A percentile compares a stretch with the other conserved stretches of the same genome.
phyloP scores from a whole-genome alignment of 139 green algal species.

The Chlamydomonas sphaeroides region DNA sequence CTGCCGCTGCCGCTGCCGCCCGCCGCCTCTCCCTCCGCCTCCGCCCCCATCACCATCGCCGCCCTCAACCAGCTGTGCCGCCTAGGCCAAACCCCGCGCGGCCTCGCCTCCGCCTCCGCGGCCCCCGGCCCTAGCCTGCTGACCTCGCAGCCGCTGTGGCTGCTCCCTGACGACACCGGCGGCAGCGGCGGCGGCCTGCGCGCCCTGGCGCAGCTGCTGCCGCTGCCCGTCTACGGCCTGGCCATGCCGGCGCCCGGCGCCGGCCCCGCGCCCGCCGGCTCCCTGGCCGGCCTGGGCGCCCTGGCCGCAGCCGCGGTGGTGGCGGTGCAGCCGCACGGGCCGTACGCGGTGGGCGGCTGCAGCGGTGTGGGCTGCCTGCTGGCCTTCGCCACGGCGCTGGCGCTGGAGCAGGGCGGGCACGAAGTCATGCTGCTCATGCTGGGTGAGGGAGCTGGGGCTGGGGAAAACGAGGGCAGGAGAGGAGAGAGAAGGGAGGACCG shows the following conservation, averaged over 20 bases:
- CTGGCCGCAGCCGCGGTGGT: constrained; percentile 48
- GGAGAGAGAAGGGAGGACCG: too few relatives aligned
- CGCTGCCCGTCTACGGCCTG: constrained; percentile 57
- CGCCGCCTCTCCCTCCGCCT: neutral
- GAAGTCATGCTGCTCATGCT: constrained; percentile 65
- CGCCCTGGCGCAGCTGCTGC: constrained; percentile 38
- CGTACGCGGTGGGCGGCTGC: constrained; percentile 68
- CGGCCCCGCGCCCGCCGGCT: neutral
- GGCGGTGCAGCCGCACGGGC: constrained; percentile 64
- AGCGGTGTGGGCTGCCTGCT: constrained; percentile 58
- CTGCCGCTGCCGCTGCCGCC: too few relatives aligned
- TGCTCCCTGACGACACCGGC: constrained; percentile 74
- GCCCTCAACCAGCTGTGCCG: constrained; percentile 36
- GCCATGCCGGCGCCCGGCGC: constrained; percentile 4
- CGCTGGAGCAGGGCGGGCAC: constrained; percentile 55
- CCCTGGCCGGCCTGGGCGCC: constrained; percentile 51
- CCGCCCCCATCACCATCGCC: neutral
- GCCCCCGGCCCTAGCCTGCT: neutral
- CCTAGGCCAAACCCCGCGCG: neutral
- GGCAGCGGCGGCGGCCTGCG: neutral
- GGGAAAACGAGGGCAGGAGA: too few relatives aligned
- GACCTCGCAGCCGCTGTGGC: constrained; percentile 70
- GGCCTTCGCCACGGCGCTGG: constrained; percentile 58
- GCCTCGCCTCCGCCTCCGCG: too few relatives aligned
- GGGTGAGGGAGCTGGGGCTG: too few relatives aligned